Evolutionary conservation across 2,329 filamentous ascomycete genomes (phyloP), one percentile per base, ranked within the genome.

Genomic region (Trichoderma gracile): DNA sequence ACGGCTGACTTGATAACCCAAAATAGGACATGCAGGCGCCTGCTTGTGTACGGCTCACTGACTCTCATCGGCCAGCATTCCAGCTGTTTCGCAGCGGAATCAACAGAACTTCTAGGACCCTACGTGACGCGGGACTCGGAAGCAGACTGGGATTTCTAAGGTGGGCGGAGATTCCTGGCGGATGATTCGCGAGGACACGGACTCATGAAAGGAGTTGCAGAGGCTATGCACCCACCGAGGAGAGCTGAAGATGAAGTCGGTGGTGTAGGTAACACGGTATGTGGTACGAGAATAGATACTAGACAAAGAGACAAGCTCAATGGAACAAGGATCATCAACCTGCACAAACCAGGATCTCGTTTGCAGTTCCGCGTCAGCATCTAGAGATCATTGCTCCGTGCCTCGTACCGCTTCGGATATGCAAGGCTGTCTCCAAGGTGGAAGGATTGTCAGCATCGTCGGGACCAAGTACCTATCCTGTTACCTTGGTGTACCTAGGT

Each of bases 61-160:
- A 82, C 79, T 0, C 76, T 82, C 30, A 78, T 82, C 43, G 81
- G 80, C 50, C 73, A 76, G 43, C 72, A 76, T 52, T 82, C 80
- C 33, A 75, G 71, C 61, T 83, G 81, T 60, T 73, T 76, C 49
- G 79, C 76, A 3, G 77, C 78, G n/a, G 77, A 78, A 45, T 72
- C 74, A 4, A 78, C 82, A 67, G 75, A 77, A 53, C 72, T 82
- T 7, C 75, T 76, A 57, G 80, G 81, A 3, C 74, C 78, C 4
- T 79, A 79, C 57, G 68, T 81, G 67, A 71, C 78, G 40, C 75
- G 78, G 30, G 76, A 78, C 15, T 73, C 78, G 23, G 77, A 79
- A 62, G 73, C 76, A 21, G 78, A 78, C 42, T 80, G 78, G 76
- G 76, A 79, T 38, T 73, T 71, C 65, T 76, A 63, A 61, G 49